Evolutionary conservation across 352 stramenopile species (phyloP), one percentile per base, ranked within the genome.

Genomic region (Phytophthora sp.): DNA sequence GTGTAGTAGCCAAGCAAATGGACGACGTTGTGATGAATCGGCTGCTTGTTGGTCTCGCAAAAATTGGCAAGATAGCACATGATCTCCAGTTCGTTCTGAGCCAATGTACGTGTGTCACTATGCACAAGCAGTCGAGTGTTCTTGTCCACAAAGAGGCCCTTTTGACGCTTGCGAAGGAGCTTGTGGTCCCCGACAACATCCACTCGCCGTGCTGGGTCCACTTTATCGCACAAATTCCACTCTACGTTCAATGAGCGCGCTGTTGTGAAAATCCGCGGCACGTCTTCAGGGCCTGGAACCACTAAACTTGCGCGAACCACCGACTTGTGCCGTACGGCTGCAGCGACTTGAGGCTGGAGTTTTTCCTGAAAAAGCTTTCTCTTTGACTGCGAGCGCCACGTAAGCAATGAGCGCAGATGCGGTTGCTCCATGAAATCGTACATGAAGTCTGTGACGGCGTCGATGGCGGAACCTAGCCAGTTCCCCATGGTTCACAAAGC

Each of bases 61-160:
- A 71, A 87, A 11, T 74, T 79, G 10, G 69, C 48, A 12, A 89
- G 51, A 39, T 81, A 89, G 37, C 74, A 72, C 56, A 89, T 66
- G 55, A 89, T 84, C 54, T 89, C 80, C 35, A 87, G 52, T 41
- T 89, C 80, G 28, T 84, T 89, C 3, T 79, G 73, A 10, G 78
- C 54, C 28, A 82, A 43, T 0, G 61, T 59, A 2, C 82, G 24
- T 5, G 74, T 72, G 30, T 82, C 70, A 20, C 68, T 74, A n/a
- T 61, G 74, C 17, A 75, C 74, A 4, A 67, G 63, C 20, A 77
- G 54, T 23, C 72, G 69, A 31, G 78, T 80, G 56, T 66, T 77
- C 20, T 87, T 89, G 26, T 87, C 77, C 5, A 89, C 77, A 13
- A 87, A 76, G 1, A 84, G 53, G n/a, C 77, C 72, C 31, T 79